These are phyloP conservation scores for Scheffersomyces amazonensis DNA, from an alignment of 805 yeast genomes.

Conservation along the genomic window DNA sequence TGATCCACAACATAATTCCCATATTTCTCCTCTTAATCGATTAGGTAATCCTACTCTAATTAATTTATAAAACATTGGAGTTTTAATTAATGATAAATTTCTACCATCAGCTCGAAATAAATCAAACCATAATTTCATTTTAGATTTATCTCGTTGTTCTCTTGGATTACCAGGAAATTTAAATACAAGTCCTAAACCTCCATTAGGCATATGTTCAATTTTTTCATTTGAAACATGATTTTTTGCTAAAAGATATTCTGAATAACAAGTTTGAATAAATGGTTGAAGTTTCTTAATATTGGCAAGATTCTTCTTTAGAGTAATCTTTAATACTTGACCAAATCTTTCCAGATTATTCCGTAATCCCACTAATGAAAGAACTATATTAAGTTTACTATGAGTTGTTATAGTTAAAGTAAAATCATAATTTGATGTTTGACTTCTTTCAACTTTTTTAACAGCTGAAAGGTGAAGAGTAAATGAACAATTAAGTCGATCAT, in stretches of 20 bases:
- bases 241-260: slow-evolving; percentile 74
- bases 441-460: slow-evolving; percentile 79
- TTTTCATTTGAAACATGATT: slow-evolving; percentile 45
- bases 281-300: slow-evolving; percentile 60
- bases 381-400: slow-evolving; percentile 58
- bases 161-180: slow-evolving; percentile 89
- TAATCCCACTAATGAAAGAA: slow-evolving; percentile 75
- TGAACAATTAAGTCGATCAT: slow-evolving; percentile 65
- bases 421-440: slow-evolving; percentile 71
- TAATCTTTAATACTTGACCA: slow-evolving; percentile 61
- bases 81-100: slow-evolving; percentile 70
- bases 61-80: slow-evolving; percentile 75
- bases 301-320: slow-evolving; percentile 60
- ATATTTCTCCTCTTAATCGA: slow-evolving; percentile 87
- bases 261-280: slow-evolving; percentile 71
- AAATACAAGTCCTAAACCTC: slow-evolving; percentile 83
- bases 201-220: slow-evolving; percentile 57
- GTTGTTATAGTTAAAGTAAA: slow-evolving; percentile 76
- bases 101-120: slow-evolving; percentile 82
- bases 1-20: slow-evolving; percentile 92
- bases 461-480: slow-evolving; percentile 74
- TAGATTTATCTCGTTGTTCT: slow-evolving; percentile 73
- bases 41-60: slow-evolving; percentile 94
- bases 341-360: slow-evolving; percentile 78
- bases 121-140: slow-evolving; percentile 92